Conservation (phyloP, 176 grass and related monocot species). For the Oryza meyeriana region DNA sequence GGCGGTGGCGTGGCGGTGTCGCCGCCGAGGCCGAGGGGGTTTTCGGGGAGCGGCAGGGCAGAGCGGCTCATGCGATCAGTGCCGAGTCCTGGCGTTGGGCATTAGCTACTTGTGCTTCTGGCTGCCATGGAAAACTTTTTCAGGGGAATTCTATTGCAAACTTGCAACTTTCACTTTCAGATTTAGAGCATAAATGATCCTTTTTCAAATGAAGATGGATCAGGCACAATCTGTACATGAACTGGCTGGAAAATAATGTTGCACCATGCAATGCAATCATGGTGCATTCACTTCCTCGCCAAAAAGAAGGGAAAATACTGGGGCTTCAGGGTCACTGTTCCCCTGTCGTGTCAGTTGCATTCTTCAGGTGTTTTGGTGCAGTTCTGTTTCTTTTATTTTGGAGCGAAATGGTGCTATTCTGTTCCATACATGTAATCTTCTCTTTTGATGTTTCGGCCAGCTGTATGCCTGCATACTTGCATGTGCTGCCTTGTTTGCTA, state of each 20-base stretch:
- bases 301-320: neutral
- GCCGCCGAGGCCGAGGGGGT: neutral
- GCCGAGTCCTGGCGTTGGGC: slow-evolving; percentile 63
- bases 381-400: neutral
- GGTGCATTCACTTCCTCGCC: neutral
- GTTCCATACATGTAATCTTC: neutral
- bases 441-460: neutral
- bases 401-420: neutral
- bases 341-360: neutral
- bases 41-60: slow-evolving; percentile 1
- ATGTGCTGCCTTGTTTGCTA: neutral
- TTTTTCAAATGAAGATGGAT: neutral
- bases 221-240: neutral
- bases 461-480: neutral
- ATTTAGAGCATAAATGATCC: neutral
- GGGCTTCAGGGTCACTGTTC: neutral
- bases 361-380: neutral
- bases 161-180: neutral
- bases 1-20: neutral
- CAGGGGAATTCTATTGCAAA: neutral
- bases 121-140: neutral
- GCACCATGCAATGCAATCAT: neutral
- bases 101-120: slow-evolving; percentile 18
- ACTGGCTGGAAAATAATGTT: neutral
- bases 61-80: slow-evolving; percentile 54